These are phyloP conservation scores for Eimeria necatrix DNA, from an alignment of 169 alveolate species.

Conservation along the genomic window DNA sequence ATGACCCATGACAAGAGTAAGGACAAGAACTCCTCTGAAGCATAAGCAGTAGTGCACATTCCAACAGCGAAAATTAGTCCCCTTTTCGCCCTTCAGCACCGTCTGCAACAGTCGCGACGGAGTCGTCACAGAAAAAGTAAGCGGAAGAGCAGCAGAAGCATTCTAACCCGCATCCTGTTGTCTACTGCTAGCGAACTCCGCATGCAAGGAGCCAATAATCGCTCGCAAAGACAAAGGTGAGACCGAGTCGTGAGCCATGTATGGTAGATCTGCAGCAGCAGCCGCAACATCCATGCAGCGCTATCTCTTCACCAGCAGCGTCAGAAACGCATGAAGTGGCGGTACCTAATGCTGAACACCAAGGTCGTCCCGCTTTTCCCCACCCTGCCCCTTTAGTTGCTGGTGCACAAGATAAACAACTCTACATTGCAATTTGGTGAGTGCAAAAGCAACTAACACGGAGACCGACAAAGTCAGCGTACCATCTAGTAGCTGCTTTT, in stretches of 20 bases:
- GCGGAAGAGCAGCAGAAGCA: neutral
- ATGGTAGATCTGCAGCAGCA: slow-evolving; percentile 63
- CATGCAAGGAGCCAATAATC: slow-evolving; percentile 71
- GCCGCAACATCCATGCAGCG: neutral
- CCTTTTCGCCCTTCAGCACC: neutral
- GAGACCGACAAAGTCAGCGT: neutral
- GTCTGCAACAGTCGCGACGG: neutral
- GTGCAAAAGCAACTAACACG: too few species aligned
- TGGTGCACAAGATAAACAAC: too few species aligned
- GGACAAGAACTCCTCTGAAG: slow-evolving; percentile 76
- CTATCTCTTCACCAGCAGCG: neutral
- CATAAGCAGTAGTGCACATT: neutral
- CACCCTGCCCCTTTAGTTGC: too few species aligned
- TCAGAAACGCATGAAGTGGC: neutral
- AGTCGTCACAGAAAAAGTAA: neutral
- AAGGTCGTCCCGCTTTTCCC: too few species aligned
- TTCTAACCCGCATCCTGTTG: slow-evolving; percentile 75
- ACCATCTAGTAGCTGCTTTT: slow-evolving; percentile 42
- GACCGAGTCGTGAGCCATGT: slow-evolving; percentile 72
- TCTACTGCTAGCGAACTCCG: slow-evolving; percentile 75
- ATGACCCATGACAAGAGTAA: slow-evolving; percentile 69
- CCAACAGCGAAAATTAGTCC: neutral
- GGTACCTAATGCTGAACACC: too few species aligned
- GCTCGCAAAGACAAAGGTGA: slow-evolving; percentile 66
- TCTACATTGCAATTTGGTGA: too few species aligned